These are phyloP conservation scores for Tolypocladium tundrense DNA, from an alignment of 2,329 filamentous ascomycete genomes.

Conservation along the genomic window DNA sequence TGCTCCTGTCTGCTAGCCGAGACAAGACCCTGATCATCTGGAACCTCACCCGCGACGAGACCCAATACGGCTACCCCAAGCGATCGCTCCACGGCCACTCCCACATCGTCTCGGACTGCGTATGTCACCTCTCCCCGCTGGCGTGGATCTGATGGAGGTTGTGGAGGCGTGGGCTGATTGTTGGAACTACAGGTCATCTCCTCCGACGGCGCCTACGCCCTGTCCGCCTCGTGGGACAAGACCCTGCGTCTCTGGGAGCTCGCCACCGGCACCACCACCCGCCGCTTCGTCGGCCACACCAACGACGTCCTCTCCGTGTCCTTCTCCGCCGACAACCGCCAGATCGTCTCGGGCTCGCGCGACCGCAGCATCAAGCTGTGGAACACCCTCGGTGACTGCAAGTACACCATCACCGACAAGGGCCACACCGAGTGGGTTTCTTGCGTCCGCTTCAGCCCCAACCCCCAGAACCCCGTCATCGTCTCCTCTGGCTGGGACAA, in stretches of 20 bases:
- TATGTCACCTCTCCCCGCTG: constrained; percentile 45
- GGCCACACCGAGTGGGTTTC: constrained; percentile 99
- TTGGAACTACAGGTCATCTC: constrained; percentile 70
- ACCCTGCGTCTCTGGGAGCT: constrained; percentile 99
- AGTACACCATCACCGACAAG: constrained; percentile 99
- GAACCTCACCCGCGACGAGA: constrained; percentile 98
- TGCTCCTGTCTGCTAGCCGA: constrained; percentile 94
- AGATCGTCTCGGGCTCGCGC: constrained; percentile 97
- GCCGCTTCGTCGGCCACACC: constrained; percentile 97
- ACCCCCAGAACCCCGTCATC: constrained; percentile 99
- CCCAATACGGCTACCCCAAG: constrained; percentile 98
- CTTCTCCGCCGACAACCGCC: constrained; percentile 99
- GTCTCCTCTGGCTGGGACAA: constrained; percentile 99
- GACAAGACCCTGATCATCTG: constrained; percentile 99
- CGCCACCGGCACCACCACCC: constrained; percentile 90
- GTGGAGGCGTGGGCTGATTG: constrained; percentile 12
- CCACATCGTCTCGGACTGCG: constrained; percentile 99
- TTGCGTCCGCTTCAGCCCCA: constrained; percentile 98
- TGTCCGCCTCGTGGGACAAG: constrained; percentile 99
- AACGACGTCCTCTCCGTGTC: constrained; percentile 99
- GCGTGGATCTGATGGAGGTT: not conserved
- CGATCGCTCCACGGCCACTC: constrained; percentile 97
- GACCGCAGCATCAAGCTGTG: constrained; percentile 99
- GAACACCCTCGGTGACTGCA: constrained; percentile 99
- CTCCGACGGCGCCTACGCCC: constrained; percentile 97